Evolutionary conservation across 805 yeast genomes (phyloP).

Genomic region (Ogataea paradorogensis): DNA sequence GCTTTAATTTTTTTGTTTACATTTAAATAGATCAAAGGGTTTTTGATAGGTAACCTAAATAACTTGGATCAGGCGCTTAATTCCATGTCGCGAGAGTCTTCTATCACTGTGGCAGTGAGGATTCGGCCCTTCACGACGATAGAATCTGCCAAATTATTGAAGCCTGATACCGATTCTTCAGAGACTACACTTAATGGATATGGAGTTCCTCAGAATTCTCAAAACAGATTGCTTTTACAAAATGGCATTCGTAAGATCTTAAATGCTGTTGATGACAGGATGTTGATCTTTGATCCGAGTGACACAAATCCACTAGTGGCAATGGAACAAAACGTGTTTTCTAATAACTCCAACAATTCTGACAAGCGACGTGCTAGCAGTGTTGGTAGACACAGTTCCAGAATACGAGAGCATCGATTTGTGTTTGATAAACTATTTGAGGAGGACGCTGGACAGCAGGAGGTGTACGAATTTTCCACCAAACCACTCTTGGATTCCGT

Average conservation of each 20-base stretch:
- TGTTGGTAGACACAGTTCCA: constrained; percentile 33
- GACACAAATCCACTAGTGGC: constrained; percentile 58
- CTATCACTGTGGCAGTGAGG: constrained; percentile 74
- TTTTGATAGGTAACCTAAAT: constrained; percentile 6
- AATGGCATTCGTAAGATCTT: constrained; percentile 64
- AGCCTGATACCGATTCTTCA: constrained; percentile 29
- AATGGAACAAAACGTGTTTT: constrained; percentile 40
- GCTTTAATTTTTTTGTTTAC: constrained; percentile 15
- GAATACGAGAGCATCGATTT: constrained; percentile 72
- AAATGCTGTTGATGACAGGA: constrained; percentile 77
- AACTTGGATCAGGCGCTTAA: background rate
- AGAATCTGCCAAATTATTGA: constrained; percentile 38
- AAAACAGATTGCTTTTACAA: constrained; percentile 13
- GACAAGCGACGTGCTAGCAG: constrained; percentile 16
- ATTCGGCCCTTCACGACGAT: constrained; percentile 74
- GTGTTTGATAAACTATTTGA: constrained; percentile 81
- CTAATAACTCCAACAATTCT: constrained; percentile 10
- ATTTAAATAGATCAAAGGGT: constrained; percentile 11
- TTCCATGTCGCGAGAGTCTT: constrained; percentile 39
- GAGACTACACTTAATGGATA: constrained; percentile 4
- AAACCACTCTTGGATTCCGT: constrained; percentile 70
- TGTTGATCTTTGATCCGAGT: constrained; percentile 86
- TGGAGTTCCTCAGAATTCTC: constrained; percentile 32
- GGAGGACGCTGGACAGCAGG: constrained; percentile 57
- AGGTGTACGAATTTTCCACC: constrained; percentile 66